phyloP scores from a whole-genome alignment of 1,139 yeast genomes.

The Pichia kudriavzevii region DNA sequence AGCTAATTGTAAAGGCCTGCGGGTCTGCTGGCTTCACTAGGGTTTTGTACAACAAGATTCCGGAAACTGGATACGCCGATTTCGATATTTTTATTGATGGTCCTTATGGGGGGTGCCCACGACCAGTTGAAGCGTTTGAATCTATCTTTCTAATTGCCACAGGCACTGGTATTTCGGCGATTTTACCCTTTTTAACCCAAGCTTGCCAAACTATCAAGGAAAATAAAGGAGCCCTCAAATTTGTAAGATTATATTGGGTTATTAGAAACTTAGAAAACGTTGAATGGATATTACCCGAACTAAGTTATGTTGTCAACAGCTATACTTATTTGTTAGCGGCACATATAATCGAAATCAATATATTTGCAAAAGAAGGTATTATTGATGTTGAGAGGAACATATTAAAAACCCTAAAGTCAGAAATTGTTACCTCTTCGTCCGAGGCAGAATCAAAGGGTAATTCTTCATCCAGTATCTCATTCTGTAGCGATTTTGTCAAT shows the following conservation, averaged over 20 bases:
- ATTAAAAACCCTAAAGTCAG: too few species aligned
- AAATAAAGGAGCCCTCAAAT: constrained; percentile 15
- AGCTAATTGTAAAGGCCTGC: constrained; percentile 42
- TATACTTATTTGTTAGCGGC: too few species aligned
- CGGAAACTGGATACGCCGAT: too few species aligned
- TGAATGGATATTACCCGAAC: constrained; percentile 39
- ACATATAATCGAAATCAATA: too few species aligned
- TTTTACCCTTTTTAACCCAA: constrained; percentile 34
- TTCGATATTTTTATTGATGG: constrained; percentile 44
- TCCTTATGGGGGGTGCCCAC: constrained; percentile 51
- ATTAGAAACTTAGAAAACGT: constrained; percentile 32
- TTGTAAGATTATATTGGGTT: constrained; percentile 43
- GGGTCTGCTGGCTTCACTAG: constrained; percentile 38
- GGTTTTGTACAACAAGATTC: too few species aligned
- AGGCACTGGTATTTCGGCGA: constrained; percentile 51
- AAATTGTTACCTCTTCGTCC: too few species aligned
- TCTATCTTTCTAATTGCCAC: constrained; percentile 37
- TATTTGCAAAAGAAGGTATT: too few species aligned
- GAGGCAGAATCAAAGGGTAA: too few species aligned
- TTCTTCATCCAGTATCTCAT: too few species aligned
- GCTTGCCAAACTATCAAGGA: constrained; percentile 25
- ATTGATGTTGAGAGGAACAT: too few species aligned
- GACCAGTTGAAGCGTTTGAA: constrained; percentile 44
- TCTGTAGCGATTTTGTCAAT: too few species aligned
- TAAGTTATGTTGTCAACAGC: too few species aligned